Percentiles rank a stretch among this genome's conserved stretches.
These are phyloP conservation scores for Xerophyta viscosa DNA, from an alignment of 106 monocot genomes.

Conservation along the genomic window DNA sequence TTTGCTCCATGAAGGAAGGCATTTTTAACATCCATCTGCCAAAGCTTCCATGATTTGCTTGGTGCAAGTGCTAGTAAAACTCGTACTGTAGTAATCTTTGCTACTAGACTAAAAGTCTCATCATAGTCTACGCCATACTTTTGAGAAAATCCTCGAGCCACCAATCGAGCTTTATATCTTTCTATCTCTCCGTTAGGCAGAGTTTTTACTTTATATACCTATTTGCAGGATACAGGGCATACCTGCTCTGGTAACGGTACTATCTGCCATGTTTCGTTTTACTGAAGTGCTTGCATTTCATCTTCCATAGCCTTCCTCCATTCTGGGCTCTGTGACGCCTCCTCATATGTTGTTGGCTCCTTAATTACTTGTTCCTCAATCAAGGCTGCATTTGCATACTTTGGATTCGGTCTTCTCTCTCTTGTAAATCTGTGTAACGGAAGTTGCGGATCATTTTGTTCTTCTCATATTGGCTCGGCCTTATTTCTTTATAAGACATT, in stretches of 20 bases:
- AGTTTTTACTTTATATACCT: background rate
- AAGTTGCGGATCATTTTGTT: background rate
- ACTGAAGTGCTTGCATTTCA: slow-evolving; percentile 5
- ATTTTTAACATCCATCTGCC: slow-evolving; percentile 6
- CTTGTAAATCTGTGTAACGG: background rate
- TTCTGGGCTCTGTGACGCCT: background rate
- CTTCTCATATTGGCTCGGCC: background rate
- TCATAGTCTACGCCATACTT: slow-evolving; percentile 15
- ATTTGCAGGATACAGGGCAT: background rate
- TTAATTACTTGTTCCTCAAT: no score
- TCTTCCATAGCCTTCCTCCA: slow-evolving; percentile 7
- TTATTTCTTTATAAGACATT: background rate
- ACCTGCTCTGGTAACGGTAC: background rate
- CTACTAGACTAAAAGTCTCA: slow-evolving; percentile 18
- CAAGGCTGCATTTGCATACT: background rate
- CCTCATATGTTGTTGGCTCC: background rate
- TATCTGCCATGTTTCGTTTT: slow-evolving; percentile 12
- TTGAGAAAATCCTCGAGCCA: slow-evolving; percentile 11
- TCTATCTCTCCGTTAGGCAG: slow-evolving; percentile 3
- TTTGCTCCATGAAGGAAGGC: background rate
- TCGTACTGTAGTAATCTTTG: slow-evolving; percentile 4
- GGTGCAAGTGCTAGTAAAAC: background rate
- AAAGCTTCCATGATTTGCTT: slow-evolving; percentile 2
- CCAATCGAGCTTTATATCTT: slow-evolving; percentile 13
- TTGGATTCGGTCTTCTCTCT: background rate